Percentiles rank a stretch among this genome's conserved stretches.
phyloP scores from a whole-genome alignment of 2,329 filamentous ascomycete genomes.

The Xylariaceae sp. region DNA sequence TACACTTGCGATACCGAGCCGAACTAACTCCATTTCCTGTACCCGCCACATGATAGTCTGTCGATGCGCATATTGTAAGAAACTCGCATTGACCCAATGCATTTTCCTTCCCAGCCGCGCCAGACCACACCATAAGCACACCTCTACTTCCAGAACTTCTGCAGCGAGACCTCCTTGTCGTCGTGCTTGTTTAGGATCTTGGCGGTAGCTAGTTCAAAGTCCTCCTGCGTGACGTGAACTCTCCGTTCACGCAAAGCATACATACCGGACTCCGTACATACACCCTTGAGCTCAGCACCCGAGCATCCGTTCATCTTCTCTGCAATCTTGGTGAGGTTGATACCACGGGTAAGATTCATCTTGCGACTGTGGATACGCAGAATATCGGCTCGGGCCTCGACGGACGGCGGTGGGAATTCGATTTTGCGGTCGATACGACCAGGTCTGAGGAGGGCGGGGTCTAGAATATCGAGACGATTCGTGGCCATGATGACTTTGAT shows the following conservation, averaged over 20 bases:
- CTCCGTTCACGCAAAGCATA: slow-evolving; percentile 91
- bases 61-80: too few relatives aligned
- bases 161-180: slow-evolving; percentile 90
- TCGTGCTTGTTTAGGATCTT: slow-evolving; percentile 99
- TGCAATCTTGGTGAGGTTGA: slow-evolving; percentile 96
- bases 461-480: slow-evolving; percentile 94
- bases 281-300: slow-evolving; percentile 95
- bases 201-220: slow-evolving; percentile 96
- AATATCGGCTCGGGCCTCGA: slow-evolving; percentile 96
- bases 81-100: too few relatives aligned
- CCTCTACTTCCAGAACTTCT: slow-evolving; percentile 77
- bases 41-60: too few relatives aligned
- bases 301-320: slow-evolving; percentile 99
- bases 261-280: slow-evolving; percentile 98
- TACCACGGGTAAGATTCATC: slow-evolving; percentile 97
- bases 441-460: slow-evolving; percentile 90
- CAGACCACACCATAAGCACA: too few relatives aligned
- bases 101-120: too few relatives aligned
- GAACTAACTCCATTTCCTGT: too few relatives aligned
- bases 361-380: slow-evolving; percentile 94
- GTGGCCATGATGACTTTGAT: slow-evolving; percentile 99
- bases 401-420: slow-evolving; percentile 94
- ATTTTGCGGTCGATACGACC: slow-evolving; percentile 98
- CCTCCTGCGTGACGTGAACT: slow-evolving; percentile 97
- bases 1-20: too few relatives aligned